Evolutionary conservation across 805 yeast genomes (phyloP), one percentile per base, ranked within the genome.

Genomic region (Clavispora vitiphila): DNA sequence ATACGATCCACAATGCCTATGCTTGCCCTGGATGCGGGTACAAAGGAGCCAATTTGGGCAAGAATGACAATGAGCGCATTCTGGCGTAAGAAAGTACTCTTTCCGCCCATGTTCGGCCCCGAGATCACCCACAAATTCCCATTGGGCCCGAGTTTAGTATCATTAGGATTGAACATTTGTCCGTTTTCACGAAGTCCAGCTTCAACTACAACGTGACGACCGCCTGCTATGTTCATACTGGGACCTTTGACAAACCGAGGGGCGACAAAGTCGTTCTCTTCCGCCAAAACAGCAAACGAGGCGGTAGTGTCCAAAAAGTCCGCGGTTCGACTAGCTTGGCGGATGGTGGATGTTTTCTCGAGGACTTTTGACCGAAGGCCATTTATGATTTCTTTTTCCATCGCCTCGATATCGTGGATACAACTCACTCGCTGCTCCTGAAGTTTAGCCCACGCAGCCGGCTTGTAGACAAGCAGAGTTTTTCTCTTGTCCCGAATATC

Each of bases 171-270:
- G 45, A 83, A 83, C 41, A 69, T 65, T 12, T 56, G 62, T 1
- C 81, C 77, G 19, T 65, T 63, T 14, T 36, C 41, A 23, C 41
- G 44, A 38, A 53, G 44, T 19, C 49, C 38, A 1, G 65, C 58
- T 55, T 91, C 97, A 2, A 91, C 98, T 12, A 88, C 89, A 11
- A 86, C 56, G 60, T 93, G 98, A 23, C 96, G 69, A 0, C 98
- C 98, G 1, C 70, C 75, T 7, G 27, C 26, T 2, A 51, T 44
- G 7, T 44, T 40, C 8, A 53, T 80, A 77, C 57, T 63, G 0
- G 71, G 65, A 2, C 76, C 65, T 2, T 74, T 62, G 24, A 74
- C 74, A 18, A 91, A 64, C 8, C 51, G 64, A 0, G 99, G 99
- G 40, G 86, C 65, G 0, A 75, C 79, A 36, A 89, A 70, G 24